phyloP scores from a whole-genome alignment of 345 rosid species.

The Aethionema arabicum region DNA sequence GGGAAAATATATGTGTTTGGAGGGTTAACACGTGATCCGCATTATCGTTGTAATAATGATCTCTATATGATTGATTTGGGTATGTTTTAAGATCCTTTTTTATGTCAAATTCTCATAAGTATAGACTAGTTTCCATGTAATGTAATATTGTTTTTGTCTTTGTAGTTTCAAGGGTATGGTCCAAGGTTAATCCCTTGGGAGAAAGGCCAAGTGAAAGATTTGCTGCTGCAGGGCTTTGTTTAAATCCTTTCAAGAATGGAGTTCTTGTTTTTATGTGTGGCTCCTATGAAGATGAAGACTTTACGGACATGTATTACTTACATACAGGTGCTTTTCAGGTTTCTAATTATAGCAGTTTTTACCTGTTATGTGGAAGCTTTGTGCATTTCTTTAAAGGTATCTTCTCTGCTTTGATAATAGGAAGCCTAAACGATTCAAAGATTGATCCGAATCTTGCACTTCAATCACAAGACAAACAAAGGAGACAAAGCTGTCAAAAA shows the following conservation, averaged over 20 bases:
- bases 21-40: conserved; percentile 83
- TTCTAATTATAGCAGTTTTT: too few relatives aligned
- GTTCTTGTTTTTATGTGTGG: conserved; percentile 79
- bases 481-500: conserved; percentile 10
- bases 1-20: conserved; percentile 88
- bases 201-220: conserved; percentile 91
- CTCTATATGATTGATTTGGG: conserved; percentile 82
- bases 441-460: too few relatives aligned
- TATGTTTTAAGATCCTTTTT: conserved; percentile 36
- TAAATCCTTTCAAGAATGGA: conserved; percentile 76
- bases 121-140: too few relatives aligned
- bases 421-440: conserved; percentile 16
- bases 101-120: too few relatives aligned
- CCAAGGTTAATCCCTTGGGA: conserved; percentile 57
- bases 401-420: too few relatives aligned
- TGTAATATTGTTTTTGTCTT: neutral
- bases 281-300: conserved; percentile 87
- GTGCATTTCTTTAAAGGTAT: too few relatives aligned
- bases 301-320: conserved; percentile 84
- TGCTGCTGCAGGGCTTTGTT: conserved; percentile 74
- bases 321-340: conserved; percentile 57
- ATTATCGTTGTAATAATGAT: conserved; percentile 65
- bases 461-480: too few relatives aligned
- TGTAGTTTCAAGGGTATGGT: conserved; percentile 85
- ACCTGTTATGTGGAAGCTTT: too few relatives aligned